These are phyloP conservation scores for Monosporozyma aerobia DNA, from an alignment of 805 yeast genomes.

Conservation along the genomic window DNA sequence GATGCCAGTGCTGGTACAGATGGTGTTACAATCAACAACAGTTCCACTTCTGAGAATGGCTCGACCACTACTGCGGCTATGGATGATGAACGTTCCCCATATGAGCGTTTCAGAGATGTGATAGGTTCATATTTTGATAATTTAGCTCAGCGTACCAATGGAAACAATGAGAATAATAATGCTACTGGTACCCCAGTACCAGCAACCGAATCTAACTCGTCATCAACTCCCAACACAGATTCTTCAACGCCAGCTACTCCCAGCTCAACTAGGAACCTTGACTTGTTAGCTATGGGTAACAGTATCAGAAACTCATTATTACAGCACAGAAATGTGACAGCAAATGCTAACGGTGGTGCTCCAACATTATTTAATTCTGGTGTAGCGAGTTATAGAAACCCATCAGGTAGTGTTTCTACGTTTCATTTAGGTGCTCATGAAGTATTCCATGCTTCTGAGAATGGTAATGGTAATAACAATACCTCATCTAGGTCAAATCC, in stretches of 20 bases:
- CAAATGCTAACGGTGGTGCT: not conserved
- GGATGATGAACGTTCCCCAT: constrained; percentile 6
- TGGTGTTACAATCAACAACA: not conserved
- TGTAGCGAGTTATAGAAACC: constrained; percentile 28
- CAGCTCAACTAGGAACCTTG: not conserved
- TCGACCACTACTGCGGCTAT: not conserved
- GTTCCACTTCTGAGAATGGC: not conserved
- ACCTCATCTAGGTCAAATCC: not conserved
- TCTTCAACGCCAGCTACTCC: not conserved
- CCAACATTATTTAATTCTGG: constrained; percentile 20
- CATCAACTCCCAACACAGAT: not conserved
- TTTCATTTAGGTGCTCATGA: constrained; percentile 5
- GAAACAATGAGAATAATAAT: not conserved
- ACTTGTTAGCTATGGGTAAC: not conserved
- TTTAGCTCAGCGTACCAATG: not conserved
- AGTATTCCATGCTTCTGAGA: not conserved
- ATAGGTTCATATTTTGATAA: constrained; percentile 5
- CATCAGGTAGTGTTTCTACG: constrained; percentile 23
- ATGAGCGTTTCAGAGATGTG: constrained; percentile 19
- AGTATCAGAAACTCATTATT: not conserved
- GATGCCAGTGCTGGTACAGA: not conserved
- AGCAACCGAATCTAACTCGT: not conserved
- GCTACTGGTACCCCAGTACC: not conserved
- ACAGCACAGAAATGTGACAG: not conserved
- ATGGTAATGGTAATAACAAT: not conserved